These are phyloP conservation scores for Omphalotus olearius DNA, from an alignment of 1,284 basidiomycete genomes.

Conservation along the genomic window DNA sequence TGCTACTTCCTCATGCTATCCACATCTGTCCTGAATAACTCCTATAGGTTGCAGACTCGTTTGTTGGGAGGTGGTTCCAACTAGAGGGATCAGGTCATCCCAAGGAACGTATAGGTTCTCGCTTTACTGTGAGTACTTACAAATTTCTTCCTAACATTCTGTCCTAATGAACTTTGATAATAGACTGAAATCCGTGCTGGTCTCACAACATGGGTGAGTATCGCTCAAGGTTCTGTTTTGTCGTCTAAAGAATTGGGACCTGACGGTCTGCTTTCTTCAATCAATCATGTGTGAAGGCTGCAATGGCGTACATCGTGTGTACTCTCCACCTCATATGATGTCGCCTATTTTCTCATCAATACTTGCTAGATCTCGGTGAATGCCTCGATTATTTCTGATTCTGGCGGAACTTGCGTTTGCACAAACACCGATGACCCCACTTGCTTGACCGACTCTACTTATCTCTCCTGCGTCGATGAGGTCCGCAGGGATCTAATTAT, in stretches of 20 bases:
- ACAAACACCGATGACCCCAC: constrained; percentile 35
- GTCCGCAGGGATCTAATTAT: constrained; percentile 74
- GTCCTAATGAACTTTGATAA: constrained; percentile 1
- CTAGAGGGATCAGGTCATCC: constrained; percentile 81
- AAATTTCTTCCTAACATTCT: neutral
- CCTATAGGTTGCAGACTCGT: constrained; percentile 62
- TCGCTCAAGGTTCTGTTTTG: neutral
- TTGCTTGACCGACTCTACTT: constrained; percentile 55
- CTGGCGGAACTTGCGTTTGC: constrained; percentile 83
- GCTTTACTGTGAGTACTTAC: constrained; percentile 56
- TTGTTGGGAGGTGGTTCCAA: constrained; percentile 77
- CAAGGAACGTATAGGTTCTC: constrained; percentile 70
- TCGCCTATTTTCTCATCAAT: constrained; percentile 13
- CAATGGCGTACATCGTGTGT: constrained; percentile 58
- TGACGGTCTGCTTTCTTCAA: neutral
- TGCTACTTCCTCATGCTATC: neutral
- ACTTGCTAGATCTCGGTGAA: constrained; percentile 74
- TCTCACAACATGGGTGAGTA: constrained; percentile 74
- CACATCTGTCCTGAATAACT: neutral
- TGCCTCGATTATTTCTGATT: constrained; percentile 69
- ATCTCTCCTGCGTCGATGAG: constrained; percentile 64
- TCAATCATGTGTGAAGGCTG: constrained; percentile 35
- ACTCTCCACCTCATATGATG: constrained; percentile 14
- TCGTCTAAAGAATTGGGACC: neutral
- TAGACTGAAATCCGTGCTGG: constrained; percentile 82